phyloP scores from a whole-genome alignment of 2,329 filamentous ascomycete species.

The Sphaerulina vaccinii region DNA sequence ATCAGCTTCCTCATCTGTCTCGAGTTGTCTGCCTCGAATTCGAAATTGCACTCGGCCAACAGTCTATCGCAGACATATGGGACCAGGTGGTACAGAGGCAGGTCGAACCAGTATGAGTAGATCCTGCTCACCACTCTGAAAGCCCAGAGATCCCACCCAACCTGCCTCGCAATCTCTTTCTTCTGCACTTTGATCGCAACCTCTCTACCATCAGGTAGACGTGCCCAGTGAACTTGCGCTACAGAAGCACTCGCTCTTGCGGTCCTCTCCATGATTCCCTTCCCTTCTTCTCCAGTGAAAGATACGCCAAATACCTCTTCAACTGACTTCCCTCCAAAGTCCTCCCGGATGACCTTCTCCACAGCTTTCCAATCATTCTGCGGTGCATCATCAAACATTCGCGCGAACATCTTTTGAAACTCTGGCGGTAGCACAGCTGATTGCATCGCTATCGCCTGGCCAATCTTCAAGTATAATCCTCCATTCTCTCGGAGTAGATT shows the following conservation, averaged over 20 bases:
- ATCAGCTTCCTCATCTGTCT: conserved; percentile 79
- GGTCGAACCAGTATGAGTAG: conserved; percentile 84
- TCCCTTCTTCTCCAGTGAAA: conserved; percentile 56
- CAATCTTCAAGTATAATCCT: conserved; percentile 94
- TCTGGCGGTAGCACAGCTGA: conserved; percentile 88
- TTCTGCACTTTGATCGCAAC: conserved; percentile 97
- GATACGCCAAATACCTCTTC: conserved; percentile 93
- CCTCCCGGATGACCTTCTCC: conserved; percentile 78
- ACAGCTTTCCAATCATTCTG: conserved; percentile 87
- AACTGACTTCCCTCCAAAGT: conserved; percentile 73
- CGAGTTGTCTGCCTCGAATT: conserved; percentile 85
- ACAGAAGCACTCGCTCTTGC: conserved; percentile 83
- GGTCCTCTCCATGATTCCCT: conserved; percentile 68
- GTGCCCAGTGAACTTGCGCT: conserved; percentile 94
- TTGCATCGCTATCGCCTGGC: conserved; percentile 98
- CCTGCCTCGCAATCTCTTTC: conserved; percentile 84
- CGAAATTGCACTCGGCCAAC: conserved; percentile 89
- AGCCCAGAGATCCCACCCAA: conserved; percentile 92
- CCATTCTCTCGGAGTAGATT: conserved; percentile 82
- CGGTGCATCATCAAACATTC: conserved; percentile 97
- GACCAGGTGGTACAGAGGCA: conserved; percentile 88
- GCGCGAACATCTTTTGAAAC: conserved; percentile 92
- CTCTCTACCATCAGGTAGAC: conserved; percentile 79
- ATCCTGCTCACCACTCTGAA: conserved; percentile 84
- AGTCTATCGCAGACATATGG: conserved; percentile 93